Conservation (phyloP, 768 basidiomycete species). For the Hygrophorus pudorinus region DNA sequence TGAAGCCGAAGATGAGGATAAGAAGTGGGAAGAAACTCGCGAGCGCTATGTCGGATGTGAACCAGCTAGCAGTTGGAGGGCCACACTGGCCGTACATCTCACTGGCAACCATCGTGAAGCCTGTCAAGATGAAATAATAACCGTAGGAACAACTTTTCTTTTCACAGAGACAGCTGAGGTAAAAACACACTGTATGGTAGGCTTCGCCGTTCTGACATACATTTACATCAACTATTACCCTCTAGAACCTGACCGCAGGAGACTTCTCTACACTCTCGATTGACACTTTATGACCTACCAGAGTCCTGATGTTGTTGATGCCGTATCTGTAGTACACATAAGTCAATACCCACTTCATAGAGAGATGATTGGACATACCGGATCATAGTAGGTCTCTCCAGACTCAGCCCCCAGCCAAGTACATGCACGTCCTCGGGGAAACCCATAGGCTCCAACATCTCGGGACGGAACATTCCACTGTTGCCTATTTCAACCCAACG, state of each 20-base stretch:
- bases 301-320: constrained; percentile 92
- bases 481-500: constrained; percentile 99
- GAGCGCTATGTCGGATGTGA: neutral
- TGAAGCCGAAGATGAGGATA: neutral
- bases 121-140: too few relatives aligned
- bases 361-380: constrained; percentile 40
- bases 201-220: too few relatives aligned
- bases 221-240: too few relatives aligned
- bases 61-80: too few relatives aligned
- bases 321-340: constrained; percentile 59
- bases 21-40: neutral
- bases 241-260: constrained; percentile 83
- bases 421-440: constrained; percentile 94
- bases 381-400: constrained; percentile 99
- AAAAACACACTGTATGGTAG: too few relatives aligned
- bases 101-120: too few relatives aligned
- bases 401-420: constrained; percentile 90
- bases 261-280: constrained; percentile 84
- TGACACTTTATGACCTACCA: constrained; percentile 95
- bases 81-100: too few relatives aligned
- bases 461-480: constrained; percentile 98
- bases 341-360: neutral
- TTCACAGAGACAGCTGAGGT: neutral
- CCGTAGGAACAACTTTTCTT: too few relatives aligned
- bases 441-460: constrained; percentile 99